Conservation (phyloP, 352 stramenopile species). For the Sclerospora graminicola region DNA sequence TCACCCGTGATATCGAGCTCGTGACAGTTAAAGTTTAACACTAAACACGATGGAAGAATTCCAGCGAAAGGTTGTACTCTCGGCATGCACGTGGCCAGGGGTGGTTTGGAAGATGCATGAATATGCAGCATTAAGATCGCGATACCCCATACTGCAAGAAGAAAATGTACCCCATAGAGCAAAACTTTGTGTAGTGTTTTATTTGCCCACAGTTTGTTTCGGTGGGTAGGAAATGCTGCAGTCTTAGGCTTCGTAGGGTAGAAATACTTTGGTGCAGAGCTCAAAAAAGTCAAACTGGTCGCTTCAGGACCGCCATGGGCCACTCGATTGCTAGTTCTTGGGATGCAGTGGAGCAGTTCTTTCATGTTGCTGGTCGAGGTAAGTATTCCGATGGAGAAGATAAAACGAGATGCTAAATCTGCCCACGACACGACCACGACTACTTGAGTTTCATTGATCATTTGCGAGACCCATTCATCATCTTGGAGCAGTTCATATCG, state of each 20-base stretch:
- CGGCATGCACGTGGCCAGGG: neutral
- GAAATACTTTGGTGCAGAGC: neutral
- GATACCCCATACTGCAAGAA: constrained; percentile 2
- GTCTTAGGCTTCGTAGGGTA: too few relatives aligned
- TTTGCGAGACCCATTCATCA: constrained; percentile 2
- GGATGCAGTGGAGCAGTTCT: neutral
- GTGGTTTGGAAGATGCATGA: neutral
- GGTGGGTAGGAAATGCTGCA: too few relatives aligned
- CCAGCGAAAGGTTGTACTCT: too few relatives aligned
- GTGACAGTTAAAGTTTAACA: too few relatives aligned
- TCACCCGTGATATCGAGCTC: neutral
- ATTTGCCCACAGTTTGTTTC: too few relatives aligned
- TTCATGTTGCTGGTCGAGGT: neutral
- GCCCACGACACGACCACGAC: neutral
- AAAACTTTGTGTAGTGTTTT: neutral
- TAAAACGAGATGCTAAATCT: neutral
- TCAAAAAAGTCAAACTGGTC: neutral
- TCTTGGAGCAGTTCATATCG: neutral
- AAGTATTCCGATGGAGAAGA: neutral
- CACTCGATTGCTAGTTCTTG: neutral
- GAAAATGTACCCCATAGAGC: neutral
- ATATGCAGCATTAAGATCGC: neutral
- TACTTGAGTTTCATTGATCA: constrained; percentile 1
- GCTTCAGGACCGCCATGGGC: neutral
- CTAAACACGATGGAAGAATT: too few relatives aligned